A percentile compares a stretch with the other conserved stretches of the same genome.
These are phyloP conservation scores for Sugiyamaella grinbergsii DNA, from an alignment of 1,139 yeast species.

Conservation along the genomic window DNA sequence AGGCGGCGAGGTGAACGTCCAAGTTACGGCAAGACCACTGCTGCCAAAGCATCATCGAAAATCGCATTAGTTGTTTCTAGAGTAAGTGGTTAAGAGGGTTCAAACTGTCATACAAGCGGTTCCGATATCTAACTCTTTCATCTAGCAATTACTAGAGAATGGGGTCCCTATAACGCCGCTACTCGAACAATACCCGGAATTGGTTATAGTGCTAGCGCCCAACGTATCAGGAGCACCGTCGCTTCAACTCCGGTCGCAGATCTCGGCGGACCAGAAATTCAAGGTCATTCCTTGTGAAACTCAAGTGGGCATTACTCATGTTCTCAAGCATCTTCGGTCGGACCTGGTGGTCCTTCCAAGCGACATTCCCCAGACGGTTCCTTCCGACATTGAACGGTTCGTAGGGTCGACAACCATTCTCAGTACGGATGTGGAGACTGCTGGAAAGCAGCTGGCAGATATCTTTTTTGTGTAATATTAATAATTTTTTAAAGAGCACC, in stretches of 20 bases:
- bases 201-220: constrained; percentile 36
- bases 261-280: constrained; percentile 29
- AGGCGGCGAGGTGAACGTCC: constrained; percentile 4
- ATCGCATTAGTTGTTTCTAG: constrained; percentile 31
- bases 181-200: constrained; percentile 31
- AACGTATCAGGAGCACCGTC: constrained; percentile 26
- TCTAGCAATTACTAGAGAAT: constrained; percentile 26
- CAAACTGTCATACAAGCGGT: background rate
- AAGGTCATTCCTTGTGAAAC: constrained; percentile 40
- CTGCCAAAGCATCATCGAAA: constrained; percentile 22
- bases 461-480: constrained; percentile 25
- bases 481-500: background rate
- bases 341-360: constrained; percentile 35
- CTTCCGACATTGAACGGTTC: constrained; percentile 31
- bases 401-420: constrained; percentile 33
- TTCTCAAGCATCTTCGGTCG: constrained; percentile 39
- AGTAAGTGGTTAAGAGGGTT: constrained; percentile 16
- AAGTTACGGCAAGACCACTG: background rate
- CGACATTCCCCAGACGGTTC: constrained; percentile 29
- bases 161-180: constrained; percentile 34
- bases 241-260: constrained; percentile 28
- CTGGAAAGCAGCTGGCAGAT: constrained; percentile 24
- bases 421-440: constrained; percentile 24
- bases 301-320: constrained; percentile 37
- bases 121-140: background rate